These are phyloP conservation scores for Mortierella sp. DNA, from an alignment of 371 early-diverging fungal genomes.

Conservation along the genomic window DNA sequence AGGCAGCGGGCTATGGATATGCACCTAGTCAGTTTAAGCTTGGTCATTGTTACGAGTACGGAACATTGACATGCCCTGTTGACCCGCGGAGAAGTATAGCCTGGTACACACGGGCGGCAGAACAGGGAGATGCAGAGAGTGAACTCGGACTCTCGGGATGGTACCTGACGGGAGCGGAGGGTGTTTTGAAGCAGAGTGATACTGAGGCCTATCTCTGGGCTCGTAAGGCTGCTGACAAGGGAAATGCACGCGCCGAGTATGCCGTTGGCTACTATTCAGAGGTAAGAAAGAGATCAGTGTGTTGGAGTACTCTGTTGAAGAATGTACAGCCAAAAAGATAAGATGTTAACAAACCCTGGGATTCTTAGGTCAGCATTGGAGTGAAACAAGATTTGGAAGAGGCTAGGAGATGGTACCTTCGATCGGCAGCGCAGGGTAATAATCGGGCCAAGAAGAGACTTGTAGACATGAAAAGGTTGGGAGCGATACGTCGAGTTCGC, in stretches of 20 bases:
- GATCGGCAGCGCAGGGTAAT: conserved; percentile 81
- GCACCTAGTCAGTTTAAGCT: conserved; percentile 93
- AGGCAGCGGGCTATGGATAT: conserved; percentile 94
- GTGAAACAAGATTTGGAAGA: conserved; percentile 73
- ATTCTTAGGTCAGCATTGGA: conserved; percentile 72
- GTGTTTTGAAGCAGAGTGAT: conserved; percentile 82
- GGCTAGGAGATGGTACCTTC: conserved; percentile 81
- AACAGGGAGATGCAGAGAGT: conserved; percentile 85
- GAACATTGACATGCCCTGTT: conserved; percentile 85
- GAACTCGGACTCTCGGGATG: conserved; percentile 90
- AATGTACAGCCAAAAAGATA: neutral
- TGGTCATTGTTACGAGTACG: conserved; percentile 95
- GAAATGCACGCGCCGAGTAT: conserved; percentile 88
- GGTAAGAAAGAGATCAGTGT: conserved; percentile 24
- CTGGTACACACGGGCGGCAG: conserved; percentile 95
- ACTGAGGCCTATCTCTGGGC: conserved; percentile 91
- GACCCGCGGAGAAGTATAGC: conserved; percentile 93
- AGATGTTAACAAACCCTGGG: neutral
- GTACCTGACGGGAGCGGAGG: conserved; percentile 90
- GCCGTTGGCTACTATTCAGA: conserved; percentile 91
- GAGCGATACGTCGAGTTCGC: conserved; percentile 52
- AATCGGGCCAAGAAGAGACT: conserved; percentile 78
- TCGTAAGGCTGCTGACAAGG: conserved; percentile 84
- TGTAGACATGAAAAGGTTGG: conserved; percentile 75
- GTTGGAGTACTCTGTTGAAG: neutral